Evolutionary conservation across 1,139 yeast species (phyloP).

Genomic region (Magnusiomyces fungicola): DNA sequence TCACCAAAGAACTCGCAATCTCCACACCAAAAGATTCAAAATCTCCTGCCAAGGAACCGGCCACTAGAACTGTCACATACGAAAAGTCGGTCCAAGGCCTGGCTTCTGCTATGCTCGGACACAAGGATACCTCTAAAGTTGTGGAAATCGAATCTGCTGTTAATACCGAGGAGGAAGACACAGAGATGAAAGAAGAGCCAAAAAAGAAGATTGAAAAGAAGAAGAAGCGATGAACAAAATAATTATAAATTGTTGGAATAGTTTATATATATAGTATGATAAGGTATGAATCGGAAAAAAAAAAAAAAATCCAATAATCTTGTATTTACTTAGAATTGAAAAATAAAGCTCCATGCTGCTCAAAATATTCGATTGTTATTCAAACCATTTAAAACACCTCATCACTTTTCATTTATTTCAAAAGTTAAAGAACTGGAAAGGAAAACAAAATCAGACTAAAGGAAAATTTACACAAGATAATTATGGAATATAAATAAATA

Average conservation of each 20-base stretch:
- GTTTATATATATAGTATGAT: neutral
- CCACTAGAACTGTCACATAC: neutral
- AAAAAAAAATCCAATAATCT: no score
- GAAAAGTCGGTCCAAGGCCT: neutral
- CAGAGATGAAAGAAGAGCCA: neutral
- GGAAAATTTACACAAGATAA: no score
- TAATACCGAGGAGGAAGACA: neutral
- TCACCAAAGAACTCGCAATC: neutral
- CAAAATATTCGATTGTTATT: no score
- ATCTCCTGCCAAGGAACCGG: neutral
- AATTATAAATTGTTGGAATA: neutral
- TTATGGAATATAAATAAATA: no score
- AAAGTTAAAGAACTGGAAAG: no score
- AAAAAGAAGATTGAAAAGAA: neutral
- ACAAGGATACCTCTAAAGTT: neutral
- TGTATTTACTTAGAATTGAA: no score
- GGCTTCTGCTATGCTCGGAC: neutral
- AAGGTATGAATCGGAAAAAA: neutral
- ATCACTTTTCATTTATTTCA: neutral
- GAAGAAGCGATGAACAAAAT: neutral
- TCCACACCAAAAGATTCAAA: neutral
- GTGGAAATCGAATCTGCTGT: neutral
- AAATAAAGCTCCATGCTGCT: no score
- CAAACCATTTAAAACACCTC: neutral
- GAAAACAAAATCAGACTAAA: no score